Base-by-base conservation (phyloP, 2,329 filamentous ascomycete genomes). In the Fusarium luffae region DNA sequence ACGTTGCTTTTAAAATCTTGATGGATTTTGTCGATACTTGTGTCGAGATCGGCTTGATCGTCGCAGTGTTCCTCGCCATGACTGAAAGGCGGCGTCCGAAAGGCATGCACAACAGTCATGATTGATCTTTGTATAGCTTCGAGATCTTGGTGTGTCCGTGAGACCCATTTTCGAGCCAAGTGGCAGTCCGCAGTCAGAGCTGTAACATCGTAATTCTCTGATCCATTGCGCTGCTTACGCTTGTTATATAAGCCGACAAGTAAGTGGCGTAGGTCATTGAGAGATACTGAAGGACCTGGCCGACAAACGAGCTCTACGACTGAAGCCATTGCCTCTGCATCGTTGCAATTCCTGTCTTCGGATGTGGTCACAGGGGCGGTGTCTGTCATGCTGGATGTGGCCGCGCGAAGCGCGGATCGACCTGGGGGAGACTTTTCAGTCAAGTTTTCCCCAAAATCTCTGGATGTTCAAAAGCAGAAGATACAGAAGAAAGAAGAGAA, bases 221-320 rank as follows among this genome's bases (percentile, higher is more conserved):
- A 5, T 10, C 28, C 34, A 43, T 34, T 8, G 16, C 19, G 13
- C 14, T 23, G 21, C 2, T 19, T 5, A 23, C 43, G 25, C 12
- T 34, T 19, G 19, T 25, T 28, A 14, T 25, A 32, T 19, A 7
- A 18, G 3, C 4, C 5, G 21, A 50, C 59, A 8, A 63, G 21
- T 25, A 57, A 63, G 9, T 41, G 50, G 1, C 43, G 59, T 4
- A 64, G 23, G n/a, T 57, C 30, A 11, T 54, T 21, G 25, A 64
- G 43, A 18, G 44, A 18, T 2, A 57, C 16, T 2, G 7, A 14
- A 7, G 59, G 57, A 5, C 10, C 18, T 4, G 21, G 12, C 9
- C 5, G 4, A 10, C 52, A 55, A 4, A 54, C 34, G n/a, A 25
- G 16, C 12, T 48, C 42, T n/a, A 63, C 58, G 3, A 30, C 58